Percentiles rank a stretch among this genome's conserved stretches.
phyloP scores from a whole-genome alignment of 1,284 basidiomycete genomes.

The Cryptococcus deneoformans region DNA sequence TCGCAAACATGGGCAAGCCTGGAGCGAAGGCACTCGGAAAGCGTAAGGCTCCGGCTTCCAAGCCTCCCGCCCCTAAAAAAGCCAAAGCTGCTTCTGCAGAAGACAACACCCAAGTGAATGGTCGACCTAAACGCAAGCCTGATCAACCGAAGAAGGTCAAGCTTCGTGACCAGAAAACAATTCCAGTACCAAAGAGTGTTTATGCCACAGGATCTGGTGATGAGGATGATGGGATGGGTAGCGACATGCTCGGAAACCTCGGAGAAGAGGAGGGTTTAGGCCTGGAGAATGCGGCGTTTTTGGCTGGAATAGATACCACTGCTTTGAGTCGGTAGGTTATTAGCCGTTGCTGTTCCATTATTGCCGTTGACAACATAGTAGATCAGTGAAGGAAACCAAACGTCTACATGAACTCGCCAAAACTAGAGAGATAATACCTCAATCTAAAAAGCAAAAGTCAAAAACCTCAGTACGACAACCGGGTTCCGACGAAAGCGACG shows the following conservation, averaged over 20 bases:
- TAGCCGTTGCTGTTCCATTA: background rate
- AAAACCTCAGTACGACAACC: constrained; percentile 24
- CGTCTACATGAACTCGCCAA: constrained; percentile 46
- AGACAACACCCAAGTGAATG: constrained; percentile 28
- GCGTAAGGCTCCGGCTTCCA: constrained; percentile 25
- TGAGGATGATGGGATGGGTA: constrained; percentile 18
- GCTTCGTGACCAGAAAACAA: constrained; percentile 45
- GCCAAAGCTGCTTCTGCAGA: constrained; percentile 5
- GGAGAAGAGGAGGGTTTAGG: constrained; percentile 35
- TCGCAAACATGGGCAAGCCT: constrained; percentile 31
- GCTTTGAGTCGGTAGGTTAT: constrained; percentile 42
- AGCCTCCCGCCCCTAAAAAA: constrained; percentile 1
- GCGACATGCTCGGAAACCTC: constrained; percentile 23
- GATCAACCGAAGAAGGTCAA: constrained; percentile 50
- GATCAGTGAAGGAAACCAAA: constrained; percentile 47
- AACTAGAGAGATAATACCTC: constrained; percentile 36
- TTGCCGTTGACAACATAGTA: constrained; percentile 7
- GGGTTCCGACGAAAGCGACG: constrained; percentile 32
- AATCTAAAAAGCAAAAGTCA: constrained; percentile 25
- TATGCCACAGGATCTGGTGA: constrained; percentile 23
- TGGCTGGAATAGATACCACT: constrained; percentile 35
- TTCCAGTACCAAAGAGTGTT: constrained; percentile 43
- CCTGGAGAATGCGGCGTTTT: constrained; percentile 26
- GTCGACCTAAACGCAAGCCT: constrained; percentile 40
- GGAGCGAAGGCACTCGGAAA: constrained; percentile 36